phyloP scores from a whole-genome alignment of 2,329 filamentous ascomycete genomes.

The Hawksworthiomyces lignivorus region DNA sequence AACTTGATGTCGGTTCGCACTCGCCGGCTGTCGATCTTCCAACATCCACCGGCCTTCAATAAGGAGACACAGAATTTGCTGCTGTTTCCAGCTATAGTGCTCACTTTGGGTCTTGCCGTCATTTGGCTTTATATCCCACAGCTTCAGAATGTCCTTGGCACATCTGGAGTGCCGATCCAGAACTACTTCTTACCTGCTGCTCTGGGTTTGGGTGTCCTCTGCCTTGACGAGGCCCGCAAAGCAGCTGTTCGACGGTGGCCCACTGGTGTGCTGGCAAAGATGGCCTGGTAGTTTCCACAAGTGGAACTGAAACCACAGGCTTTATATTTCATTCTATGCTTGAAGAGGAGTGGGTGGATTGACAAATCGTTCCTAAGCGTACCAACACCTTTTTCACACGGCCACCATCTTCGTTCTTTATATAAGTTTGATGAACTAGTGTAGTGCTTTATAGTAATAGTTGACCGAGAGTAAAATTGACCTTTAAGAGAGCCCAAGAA shows the following conservation, averaged over 20 bases:
- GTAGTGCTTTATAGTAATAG: no score
- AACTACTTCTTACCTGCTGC: constrained; percentile 46
- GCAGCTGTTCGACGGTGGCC: constrained; percentile 38
- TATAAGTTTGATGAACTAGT: no score
- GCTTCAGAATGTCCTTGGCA: constrained; percentile 40
- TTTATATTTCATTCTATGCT: no score
- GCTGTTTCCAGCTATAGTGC: constrained; percentile 36
- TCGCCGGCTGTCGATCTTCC: constrained; percentile 42
- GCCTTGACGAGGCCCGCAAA: constrained; percentile 47
- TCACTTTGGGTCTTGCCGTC: constrained; percentile 42
- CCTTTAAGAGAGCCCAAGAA: no score
- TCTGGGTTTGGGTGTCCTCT: constrained; percentile 40
- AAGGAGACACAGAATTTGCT: constrained; percentile 41
- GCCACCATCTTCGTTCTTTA: no score
- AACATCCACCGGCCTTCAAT: constrained; percentile 38
- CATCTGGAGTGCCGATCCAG: constrained; percentile 41
- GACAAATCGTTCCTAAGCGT: no score
- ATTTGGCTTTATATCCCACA: constrained; percentile 46
- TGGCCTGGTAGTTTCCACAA: constrained; percentile 41
- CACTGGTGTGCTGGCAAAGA: constrained; percentile 34
- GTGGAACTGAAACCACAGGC: no score
- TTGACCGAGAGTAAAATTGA: no score
- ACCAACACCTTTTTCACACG: no score
- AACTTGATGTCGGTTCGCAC: constrained; percentile 45
- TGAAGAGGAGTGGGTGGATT: no score